Evolutionary conservation across 441 rosid genomes (phyloP).

Genomic region (Mallotus japonicus): DNA sequence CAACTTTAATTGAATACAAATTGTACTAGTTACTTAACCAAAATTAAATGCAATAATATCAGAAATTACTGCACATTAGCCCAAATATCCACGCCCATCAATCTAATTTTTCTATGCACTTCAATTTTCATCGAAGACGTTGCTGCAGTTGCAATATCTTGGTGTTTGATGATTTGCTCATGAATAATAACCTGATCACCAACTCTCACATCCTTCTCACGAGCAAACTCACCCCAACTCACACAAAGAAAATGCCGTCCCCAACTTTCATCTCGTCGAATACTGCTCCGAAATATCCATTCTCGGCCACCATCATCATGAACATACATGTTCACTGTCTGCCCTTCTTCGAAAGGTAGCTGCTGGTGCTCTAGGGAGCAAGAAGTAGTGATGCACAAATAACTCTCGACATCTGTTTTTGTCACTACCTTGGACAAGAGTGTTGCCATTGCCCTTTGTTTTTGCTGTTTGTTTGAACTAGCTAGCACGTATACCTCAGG

Average conservation of each 20-base stretch:
- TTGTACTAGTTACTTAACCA: no score
- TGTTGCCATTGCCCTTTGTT: background rate
- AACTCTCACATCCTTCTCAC: background rate
- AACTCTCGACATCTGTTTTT: slow-evolving; percentile 15
- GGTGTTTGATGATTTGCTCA: background rate
- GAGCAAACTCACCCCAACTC: background rate
- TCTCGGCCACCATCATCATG: background rate
- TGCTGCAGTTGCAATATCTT: background rate
- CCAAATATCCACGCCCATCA: slow-evolving; percentile 12
- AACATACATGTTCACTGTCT: background rate
- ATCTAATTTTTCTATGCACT: slow-evolving; percentile 11
- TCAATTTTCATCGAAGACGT: background rate
- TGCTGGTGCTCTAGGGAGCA: background rate
- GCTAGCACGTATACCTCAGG: no score
- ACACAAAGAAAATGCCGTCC: background rate
- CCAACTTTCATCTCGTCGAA: background rate
- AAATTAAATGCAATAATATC: no score
- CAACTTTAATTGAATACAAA: no score
- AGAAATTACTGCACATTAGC: background rate
- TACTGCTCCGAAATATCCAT: background rate
- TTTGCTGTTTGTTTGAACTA: background rate
- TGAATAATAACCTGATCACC: slow-evolving; percentile 12
- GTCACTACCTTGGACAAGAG: slow-evolving; percentile 24
- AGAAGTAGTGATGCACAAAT: slow-evolving; percentile 5
- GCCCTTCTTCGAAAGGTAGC: background rate